Evolutionary conservation across 495 filamentous ascomycete species (phyloP), one percentile per base, ranked within the genome.

Genomic region (Penicillium taxi): DNA sequence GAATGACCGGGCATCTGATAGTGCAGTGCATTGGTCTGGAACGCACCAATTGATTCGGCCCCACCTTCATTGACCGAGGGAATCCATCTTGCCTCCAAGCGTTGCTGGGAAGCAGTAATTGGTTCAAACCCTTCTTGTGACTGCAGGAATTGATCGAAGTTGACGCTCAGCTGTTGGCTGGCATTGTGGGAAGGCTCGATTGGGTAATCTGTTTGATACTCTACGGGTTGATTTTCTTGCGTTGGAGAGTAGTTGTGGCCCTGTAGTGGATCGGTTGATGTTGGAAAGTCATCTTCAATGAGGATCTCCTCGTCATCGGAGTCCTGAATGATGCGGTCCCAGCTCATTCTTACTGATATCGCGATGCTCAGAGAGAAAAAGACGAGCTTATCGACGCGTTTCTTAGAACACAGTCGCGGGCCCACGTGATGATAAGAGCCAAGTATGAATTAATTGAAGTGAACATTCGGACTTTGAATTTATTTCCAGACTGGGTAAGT

Each of bases 291-390:
- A 26, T 50, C 55, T 35, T 55, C 61, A 21, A 48, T 44, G n/a
- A 63, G 44, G 26, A 44, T 52, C 24, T 72, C 60, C 6, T 64
- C 67, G 36, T 73, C 70, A 14, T 72, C 69, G 9, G 70, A 74
- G 40, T 74, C 70, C 33, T 68, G 64, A 19, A 74, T 69, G 11
- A 73, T 54, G 28, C 63, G 62, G 34, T 60, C 37, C 42, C 42
- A 46, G 30, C 53, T 44, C 63, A 67, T 67, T 22, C 18, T 24
- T 40, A 17, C 39, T 6, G 24, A 31, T 35, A 33, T 24, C 21
- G 37, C 37, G 14, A 26, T 32, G 29, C 14, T 26, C 30, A 13
- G 16, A 36, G 25, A 16, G 39, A 15, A 25, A 24, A 35, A 30
- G 39, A 23, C 14, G 28, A 20, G 28, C 37, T 53, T 44, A 55